A percentile compares a stretch with the other conserved stretches of the same genome.
Evolutionary conservation across 495 filamentous ascomycete species (phyloP).

Genomic region (Aspergillus panamensis): DNA sequence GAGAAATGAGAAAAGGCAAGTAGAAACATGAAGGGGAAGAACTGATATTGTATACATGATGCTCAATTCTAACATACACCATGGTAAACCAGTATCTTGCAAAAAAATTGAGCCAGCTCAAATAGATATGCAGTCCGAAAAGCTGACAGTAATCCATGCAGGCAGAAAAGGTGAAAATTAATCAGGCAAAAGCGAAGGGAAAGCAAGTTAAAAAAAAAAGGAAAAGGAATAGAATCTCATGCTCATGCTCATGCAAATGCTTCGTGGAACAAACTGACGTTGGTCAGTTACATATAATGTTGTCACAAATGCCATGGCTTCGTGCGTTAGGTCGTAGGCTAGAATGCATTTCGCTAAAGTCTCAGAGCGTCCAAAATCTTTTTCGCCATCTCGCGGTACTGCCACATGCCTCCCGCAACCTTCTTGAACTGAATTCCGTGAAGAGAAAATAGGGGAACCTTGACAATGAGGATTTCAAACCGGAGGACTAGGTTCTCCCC

Average conservation of each 20-base stretch:
- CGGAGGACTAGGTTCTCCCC: conserved; percentile 74
- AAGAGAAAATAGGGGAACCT: conserved; percentile 87
- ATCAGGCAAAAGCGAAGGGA: conserved; percentile 13
- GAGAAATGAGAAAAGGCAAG: not conserved
- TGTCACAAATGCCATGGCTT: conserved; percentile 13
- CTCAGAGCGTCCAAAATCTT: conserved; percentile 86
- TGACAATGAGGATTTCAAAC: conserved; percentile 97
- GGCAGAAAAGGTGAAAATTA: conserved; percentile 6
- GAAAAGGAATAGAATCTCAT: conserved; percentile 21
- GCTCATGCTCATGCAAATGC: conserved; percentile 33
- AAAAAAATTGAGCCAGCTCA: conserved; percentile 27
- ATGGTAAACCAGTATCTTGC: conserved; percentile 24
- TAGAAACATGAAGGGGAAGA: conserved; percentile 13
- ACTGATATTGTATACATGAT: conserved; percentile 19
- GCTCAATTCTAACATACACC: conserved; percentile 31
- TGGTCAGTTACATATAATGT: conserved; percentile 6
- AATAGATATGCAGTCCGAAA: conserved; percentile 21
- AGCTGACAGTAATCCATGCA: conserved; percentile 15
- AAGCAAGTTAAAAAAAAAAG: conserved; percentile 5
- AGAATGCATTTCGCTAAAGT: conserved; percentile 48
- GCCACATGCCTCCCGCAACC: conserved; percentile 91
- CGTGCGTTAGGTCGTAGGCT: conserved; percentile 3
- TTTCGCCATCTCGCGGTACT: conserved; percentile 97
- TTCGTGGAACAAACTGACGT: conserved; percentile 26
- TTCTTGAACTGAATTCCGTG: conserved; percentile 99